A percentile compares a stretch with the other conserved stretches of the same genome.
Evolutionary conservation across 352 stramenopile species (phyloP).

Genomic region (Globisporangium splendens): DNA sequence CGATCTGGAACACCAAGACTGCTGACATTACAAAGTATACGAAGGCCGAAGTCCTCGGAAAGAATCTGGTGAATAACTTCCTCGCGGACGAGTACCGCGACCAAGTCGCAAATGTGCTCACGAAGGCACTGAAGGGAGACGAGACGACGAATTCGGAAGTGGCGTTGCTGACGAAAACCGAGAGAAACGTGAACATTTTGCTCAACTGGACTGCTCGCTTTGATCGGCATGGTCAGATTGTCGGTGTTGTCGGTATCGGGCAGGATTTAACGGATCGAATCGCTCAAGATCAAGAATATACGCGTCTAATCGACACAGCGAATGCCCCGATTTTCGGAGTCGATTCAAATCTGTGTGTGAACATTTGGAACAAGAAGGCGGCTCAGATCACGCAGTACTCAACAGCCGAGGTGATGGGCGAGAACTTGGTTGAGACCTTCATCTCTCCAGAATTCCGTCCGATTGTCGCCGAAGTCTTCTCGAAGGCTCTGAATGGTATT

Average conservation of each 20-base stretch:
- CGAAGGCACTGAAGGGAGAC: slow-evolving; percentile 52
- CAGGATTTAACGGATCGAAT: slow-evolving; percentile 86
- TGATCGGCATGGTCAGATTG: slow-evolving; percentile 69
- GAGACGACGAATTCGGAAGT: slow-evolving; percentile 87
- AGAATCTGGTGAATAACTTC: slow-evolving; percentile 53
- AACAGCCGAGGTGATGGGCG: slow-evolving; percentile 72
- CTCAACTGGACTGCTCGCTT: slow-evolving; percentile 69
- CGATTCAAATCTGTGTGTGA: slow-evolving; percentile 84
- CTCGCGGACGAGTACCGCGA: slow-evolving; percentile 55
- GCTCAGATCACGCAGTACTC: slow-evolving; percentile 86
- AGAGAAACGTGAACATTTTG: slow-evolving; percentile 56
- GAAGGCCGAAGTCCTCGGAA: slow-evolving; percentile 37
- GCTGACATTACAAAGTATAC: slow-evolving; percentile 46
- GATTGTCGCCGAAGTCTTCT: slow-evolving; percentile 67
- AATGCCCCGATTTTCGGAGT: slow-evolving; percentile 91
- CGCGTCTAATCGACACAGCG: slow-evolving; percentile 87
- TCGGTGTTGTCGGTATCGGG: slow-evolving; percentile 84
- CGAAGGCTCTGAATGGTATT: slow-evolving; percentile 63
- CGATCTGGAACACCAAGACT: slow-evolving; percentile 55
- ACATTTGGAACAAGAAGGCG: slow-evolving; percentile 92
- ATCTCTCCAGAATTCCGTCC: slow-evolving; percentile 72
- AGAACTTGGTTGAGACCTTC: slow-evolving; percentile 84
- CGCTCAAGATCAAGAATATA: slow-evolving; percentile 86
- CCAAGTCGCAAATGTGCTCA: slow-evolving; percentile 42
- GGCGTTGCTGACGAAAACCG: slow-evolving; percentile 64